Conservation (phyloP, 192 early-diverging fungal species). For the Backusella morwellensis region DNA sequence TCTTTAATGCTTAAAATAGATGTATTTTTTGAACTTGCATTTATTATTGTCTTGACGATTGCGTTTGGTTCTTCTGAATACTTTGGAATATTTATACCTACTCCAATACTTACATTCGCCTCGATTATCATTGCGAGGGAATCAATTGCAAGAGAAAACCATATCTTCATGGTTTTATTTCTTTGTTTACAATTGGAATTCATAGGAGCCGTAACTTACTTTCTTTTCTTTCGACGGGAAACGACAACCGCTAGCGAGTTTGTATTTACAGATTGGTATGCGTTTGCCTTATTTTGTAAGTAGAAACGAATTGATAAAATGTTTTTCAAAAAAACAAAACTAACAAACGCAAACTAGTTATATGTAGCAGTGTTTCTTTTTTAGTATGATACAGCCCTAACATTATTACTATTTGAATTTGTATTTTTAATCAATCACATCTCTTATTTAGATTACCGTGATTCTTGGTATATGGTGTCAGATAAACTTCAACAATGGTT, state of each 20-base stretch:
- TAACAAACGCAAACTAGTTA: neutral
- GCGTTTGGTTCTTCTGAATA: neutral
- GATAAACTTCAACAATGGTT: neutral
- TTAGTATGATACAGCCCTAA: neutral
- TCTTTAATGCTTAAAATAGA: slow-evolving; percentile 16
- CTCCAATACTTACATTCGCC: neutral
- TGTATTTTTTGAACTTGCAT: slow-evolving; percentile 15
- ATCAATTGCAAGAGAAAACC: neutral
- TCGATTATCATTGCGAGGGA: neutral
- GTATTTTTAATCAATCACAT: neutral
- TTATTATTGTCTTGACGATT: neutral
- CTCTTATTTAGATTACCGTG: neutral
- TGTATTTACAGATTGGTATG: neutral
- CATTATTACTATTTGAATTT: too few species aligned
- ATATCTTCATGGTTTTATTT: neutral
- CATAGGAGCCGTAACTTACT: neutral
- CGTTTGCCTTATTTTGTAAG: neutral
- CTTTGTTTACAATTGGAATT: neutral
- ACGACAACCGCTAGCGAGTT: neutral
- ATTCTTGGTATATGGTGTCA: neutral
- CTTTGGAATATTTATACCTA: neutral
- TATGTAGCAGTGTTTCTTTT: neutral
- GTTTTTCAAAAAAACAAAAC: neutral
- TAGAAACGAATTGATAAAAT: neutral
- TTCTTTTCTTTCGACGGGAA: neutral